Conservation (phyloP, 2,329 filamentous ascomycete species). For the Monilinia laxa region DNA sequence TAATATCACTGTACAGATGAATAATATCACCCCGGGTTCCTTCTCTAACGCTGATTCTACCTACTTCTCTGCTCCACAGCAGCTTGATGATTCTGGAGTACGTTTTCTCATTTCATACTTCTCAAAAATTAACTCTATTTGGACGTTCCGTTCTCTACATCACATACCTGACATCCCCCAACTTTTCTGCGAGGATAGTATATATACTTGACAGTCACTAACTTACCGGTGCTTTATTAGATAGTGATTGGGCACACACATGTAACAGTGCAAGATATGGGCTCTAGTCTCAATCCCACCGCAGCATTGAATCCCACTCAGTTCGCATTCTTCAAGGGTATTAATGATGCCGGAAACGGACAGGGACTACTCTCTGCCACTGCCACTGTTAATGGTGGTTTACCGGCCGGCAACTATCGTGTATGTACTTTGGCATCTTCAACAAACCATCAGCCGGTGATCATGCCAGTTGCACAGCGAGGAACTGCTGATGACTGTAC, state of each 20-base stretch:
- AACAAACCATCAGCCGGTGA: slow-evolving; percentile 46
- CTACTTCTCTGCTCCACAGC: slow-evolving; percentile 45
- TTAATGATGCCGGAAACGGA: slow-evolving; percentile 45
- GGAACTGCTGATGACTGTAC: slow-evolving; percentile 49
- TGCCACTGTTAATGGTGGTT: slow-evolving; percentile 43
- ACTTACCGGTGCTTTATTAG: not conserved
- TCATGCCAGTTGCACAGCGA: slow-evolving; percentile 48
- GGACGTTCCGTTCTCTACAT: not conserved
- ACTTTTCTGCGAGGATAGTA: no score
- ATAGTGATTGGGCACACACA: slow-evolving; percentile 44
- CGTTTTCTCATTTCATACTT: not conserved
- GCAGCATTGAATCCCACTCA: slow-evolving; percentile 37
- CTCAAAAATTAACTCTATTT: not conserved
- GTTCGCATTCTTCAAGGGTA: slow-evolving; percentile 47
- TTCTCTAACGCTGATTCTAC: slow-evolving; percentile 44
- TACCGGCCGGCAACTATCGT: slow-evolving; percentile 46
- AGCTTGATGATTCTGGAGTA: slow-evolving; percentile 24
- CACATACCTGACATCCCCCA: no score
- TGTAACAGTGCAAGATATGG: slow-evolving; percentile 43
- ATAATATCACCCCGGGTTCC: slow-evolving; percentile 42
- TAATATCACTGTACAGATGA: slow-evolving; percentile 41
- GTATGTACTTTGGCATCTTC: slow-evolving; percentile 47
- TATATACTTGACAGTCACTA: not conserved
- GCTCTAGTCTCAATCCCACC: slow-evolving; percentile 39
- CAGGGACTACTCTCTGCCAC: slow-evolving; percentile 43